Evolutionary conservation across 371 early-diverging fungal genomes (phyloP).

Genomic region (Mortierella sp.): DNA sequence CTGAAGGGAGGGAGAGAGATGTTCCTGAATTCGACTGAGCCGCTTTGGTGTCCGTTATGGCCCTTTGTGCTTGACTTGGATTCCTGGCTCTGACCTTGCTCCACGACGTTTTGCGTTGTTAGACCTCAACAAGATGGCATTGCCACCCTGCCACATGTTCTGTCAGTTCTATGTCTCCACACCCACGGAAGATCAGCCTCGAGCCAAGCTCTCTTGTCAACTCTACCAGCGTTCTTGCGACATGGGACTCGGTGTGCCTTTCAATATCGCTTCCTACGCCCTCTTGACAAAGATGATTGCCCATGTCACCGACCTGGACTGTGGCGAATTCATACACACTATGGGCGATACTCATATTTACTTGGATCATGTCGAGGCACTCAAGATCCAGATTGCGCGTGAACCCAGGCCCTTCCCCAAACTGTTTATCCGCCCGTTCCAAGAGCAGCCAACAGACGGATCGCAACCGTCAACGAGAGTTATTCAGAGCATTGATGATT

Average conservation of each 20-base stretch:
- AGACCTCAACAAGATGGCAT: slow-evolving; percentile 87
- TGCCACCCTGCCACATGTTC: slow-evolving; percentile 97
- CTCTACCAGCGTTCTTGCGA: slow-evolving; percentile 99
- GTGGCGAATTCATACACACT: slow-evolving; percentile 94
- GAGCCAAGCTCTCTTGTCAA: slow-evolving; percentile 85
- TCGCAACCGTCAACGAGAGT: slow-evolving; percentile 46
- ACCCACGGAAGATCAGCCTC: slow-evolving; percentile 58
- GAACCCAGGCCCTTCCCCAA: slow-evolving; percentile 92
- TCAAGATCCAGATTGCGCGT: slow-evolving; percentile 86
- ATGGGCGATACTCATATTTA: slow-evolving; percentile 99
- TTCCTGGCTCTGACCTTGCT: too few relatives aligned
- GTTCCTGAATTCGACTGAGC: too few relatives aligned
- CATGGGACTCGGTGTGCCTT: slow-evolving; percentile 99
- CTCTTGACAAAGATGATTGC: slow-evolving; percentile 96
- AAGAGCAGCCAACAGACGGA: slow-evolving; percentile 7
- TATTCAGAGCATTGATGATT: slow-evolving; percentile 83
- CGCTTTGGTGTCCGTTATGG: too few relatives aligned
- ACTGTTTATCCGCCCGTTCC: slow-evolving; percentile 65
- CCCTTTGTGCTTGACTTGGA: too few relatives aligned
- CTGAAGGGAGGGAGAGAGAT: too few relatives aligned
- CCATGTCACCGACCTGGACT: slow-evolving; percentile 86
- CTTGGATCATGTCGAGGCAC: slow-evolving; percentile 91
- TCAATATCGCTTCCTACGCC: slow-evolving; percentile 99
- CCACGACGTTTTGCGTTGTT: too few relatives aligned
- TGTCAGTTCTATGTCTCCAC: slow-evolving; percentile 94